A percentile compares a stretch with the other conserved stretches of the same genome.
phyloP scores from a whole-genome alignment of 2,329 filamentous ascomycete genomes.

The Trichophyton simii region DNA sequence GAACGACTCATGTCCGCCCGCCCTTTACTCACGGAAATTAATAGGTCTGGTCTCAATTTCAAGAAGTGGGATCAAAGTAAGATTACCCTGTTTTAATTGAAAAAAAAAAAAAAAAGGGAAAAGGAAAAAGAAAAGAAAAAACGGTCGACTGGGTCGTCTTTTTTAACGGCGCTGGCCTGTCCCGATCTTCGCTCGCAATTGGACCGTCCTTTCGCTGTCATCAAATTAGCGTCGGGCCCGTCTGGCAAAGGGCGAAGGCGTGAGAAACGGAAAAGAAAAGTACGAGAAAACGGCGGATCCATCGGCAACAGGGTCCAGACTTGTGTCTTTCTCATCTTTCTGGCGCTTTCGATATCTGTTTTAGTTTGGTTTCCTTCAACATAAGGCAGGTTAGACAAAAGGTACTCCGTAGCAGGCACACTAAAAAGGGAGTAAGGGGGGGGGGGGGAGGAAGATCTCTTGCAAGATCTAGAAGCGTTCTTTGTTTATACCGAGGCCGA shows the following conservation, averaged over 20 bases:
- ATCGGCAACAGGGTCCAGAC: constrained; percentile 1
- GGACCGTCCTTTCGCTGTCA: background rate
- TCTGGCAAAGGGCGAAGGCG: background rate
- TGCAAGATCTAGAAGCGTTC: background rate
- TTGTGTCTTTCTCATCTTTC: background rate
- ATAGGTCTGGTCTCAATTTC: background rate
- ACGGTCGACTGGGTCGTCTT: background rate
- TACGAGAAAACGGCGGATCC: background rate
- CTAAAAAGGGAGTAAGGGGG: background rate
- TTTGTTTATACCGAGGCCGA: background rate
- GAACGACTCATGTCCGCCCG: background rate
- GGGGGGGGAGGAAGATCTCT: background rate
- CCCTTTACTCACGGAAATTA: background rate
- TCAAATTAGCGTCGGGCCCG: background rate
- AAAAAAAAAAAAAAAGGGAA: background rate
- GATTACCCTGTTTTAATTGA: background rate
- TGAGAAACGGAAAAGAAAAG: background rate
- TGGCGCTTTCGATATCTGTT: background rate
- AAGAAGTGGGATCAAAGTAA: background rate
- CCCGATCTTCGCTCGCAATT: background rate
- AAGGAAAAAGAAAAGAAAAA: background rate
- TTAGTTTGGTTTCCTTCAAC: background rate
- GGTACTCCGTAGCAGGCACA: background rate
- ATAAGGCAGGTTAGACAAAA: background rate
- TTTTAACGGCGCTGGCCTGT: background rate